Evolutionary conservation across 352 stramenopile genomes (phyloP), one percentile per base, ranked within the genome.

Genomic region (Globisporangium nagaii): DNA sequence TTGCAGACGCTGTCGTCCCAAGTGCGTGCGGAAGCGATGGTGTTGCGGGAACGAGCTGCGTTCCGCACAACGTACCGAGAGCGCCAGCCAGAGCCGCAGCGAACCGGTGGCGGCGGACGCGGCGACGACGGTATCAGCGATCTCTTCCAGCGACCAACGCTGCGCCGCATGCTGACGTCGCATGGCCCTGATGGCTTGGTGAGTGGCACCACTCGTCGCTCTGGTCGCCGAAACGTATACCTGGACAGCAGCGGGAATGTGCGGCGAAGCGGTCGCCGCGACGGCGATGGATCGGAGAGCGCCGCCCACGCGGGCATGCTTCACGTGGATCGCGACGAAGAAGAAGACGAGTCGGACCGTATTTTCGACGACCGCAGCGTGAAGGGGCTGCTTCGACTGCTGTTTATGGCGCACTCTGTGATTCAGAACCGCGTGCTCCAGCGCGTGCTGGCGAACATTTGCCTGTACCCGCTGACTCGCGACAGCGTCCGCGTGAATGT

Each of bases 1-100:
- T 73, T 99, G 58, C 82, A 92, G 56, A 98, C 93, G 4, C 70
- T 99, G 12, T 90, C 96, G 11, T 88, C 93, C 6, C 87, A 97
- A 64, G 80, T 99, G 11, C 78, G 95, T 55, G 90, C 93, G 7
- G 97, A 99, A 68, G 97, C 97, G 5, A 94, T 98, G 76, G 67
- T 98, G 24, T 65, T 99, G 28, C 78, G 96, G 40, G 97, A 99
- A 62, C 81, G 96, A 17, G 88, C 90, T 24, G 79, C 82, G 3
- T 93, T 93, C 48, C 81, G 75, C 36, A 74, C 75, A 24, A 77
- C 70, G 12, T 91, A 88, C 56, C 75, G 79, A 43, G 75, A 84
- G 15, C 75, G 79, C 39, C 71, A 80, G 15, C 63, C 62, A 13
- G 63, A 68, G 32, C 50, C 67, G 3, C 58, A 63, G 19, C 66